Evolutionary conservation across 306 rosid species (phyloP).

Genomic region (Hippophae gyantsensis): DNA sequence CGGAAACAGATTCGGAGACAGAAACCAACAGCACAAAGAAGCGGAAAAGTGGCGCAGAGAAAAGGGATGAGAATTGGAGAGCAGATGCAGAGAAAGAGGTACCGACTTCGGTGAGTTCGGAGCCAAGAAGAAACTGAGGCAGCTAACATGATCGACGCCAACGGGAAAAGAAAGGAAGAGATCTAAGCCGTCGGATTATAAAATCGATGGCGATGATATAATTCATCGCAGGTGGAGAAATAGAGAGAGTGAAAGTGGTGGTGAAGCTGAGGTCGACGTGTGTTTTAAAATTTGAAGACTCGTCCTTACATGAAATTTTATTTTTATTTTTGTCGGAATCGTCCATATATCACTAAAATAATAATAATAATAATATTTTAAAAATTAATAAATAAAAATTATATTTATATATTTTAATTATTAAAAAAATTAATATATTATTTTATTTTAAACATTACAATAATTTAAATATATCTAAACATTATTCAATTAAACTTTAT

Average conservation of each 20-base stretch:
- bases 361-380: too few species aligned
- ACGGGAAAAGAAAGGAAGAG: neutral
- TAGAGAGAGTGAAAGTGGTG: neutral
- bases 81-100: conserved; percentile 14
- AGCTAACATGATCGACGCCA: conserved; percentile 22
- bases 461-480: too few species aligned
- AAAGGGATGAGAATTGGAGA: conserved; percentile 28
- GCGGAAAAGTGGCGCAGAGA: conserved; percentile 27
- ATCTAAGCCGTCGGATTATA: conserved; percentile 7
- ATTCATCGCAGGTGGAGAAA: neutral
- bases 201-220: neutral
- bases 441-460: too few species aligned
- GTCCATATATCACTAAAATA: too few species aligned
- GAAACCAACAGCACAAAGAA: conserved; percentile 30
- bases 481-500: too few species aligned
- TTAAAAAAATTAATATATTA: too few species aligned
- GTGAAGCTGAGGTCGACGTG: neutral
- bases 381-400: too few species aligned
- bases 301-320: too few species aligned
- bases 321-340: too few species aligned
- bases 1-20: conserved; percentile 19
- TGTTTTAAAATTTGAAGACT: neutral
- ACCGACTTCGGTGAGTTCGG: conserved; percentile 26
- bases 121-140: conserved; percentile 22
- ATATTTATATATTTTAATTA: too few species aligned